A percentile compares a stretch with the other conserved stretches of the same genome.
Evolutionary conservation across 495 filamentous ascomycete species (phyloP).

Genomic region (Aspergillus baeticus): DNA sequence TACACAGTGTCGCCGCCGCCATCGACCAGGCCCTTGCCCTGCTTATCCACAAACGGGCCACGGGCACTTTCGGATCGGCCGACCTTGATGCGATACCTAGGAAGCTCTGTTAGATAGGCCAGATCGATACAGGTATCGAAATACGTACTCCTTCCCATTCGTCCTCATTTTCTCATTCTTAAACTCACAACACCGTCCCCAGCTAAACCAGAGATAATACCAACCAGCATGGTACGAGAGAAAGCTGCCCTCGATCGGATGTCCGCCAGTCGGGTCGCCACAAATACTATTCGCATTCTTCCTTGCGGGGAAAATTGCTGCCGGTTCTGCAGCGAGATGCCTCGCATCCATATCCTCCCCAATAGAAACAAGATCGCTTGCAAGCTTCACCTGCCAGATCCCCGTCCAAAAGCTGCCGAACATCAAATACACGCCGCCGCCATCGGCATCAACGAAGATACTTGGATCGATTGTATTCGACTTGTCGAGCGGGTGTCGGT

Average conservation of each 20-base stretch:
- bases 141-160: conserved; percentile 59
- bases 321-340: conserved; percentile 36
- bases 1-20: conserved; percentile 46
- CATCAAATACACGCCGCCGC: conserved; percentile 53
- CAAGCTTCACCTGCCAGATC: conserved; percentile 63
- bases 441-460: conserved; percentile 46
- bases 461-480: conserved; percentile 78
- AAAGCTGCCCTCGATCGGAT: conserved; percentile 48
- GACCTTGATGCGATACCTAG: conserved; percentile 46
- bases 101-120: neutral
- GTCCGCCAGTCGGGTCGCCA: conserved; percentile 35
- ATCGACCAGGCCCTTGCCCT: conserved; percentile 34
- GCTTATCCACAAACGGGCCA: conserved; percentile 43
- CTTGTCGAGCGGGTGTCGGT: conserved; percentile 46
- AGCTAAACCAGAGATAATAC: conserved; percentile 73
- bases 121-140: neutral
- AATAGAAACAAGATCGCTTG: conserved; percentile 34
- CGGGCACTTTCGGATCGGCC: conserved; percentile 34
- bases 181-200: conserved; percentile 68
- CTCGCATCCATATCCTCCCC: conserved; percentile 25
- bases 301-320: conserved; percentile 20
- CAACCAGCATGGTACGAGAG: conserved; percentile 55
- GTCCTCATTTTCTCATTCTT: conserved; percentile 44
- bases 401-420: conserved; percentile 76
- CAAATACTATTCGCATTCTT: conserved; percentile 29